Base-by-base conservation (phyloP, 345 rosid genomes). In the Psidium guajava region DNA sequence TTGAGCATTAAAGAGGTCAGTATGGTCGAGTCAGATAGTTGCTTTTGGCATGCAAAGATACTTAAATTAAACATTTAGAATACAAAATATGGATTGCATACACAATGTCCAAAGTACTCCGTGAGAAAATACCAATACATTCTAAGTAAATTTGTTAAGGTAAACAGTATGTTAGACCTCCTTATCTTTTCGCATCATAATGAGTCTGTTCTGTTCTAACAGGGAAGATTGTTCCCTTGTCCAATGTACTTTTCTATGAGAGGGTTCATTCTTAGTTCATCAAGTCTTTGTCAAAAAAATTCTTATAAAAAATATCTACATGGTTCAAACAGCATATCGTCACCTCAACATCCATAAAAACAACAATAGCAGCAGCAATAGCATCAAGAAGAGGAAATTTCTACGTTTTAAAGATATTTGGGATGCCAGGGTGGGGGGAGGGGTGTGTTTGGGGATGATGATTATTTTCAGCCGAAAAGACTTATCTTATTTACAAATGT, bases 1-100 rank as follows among this genome's bases (percentile, higher is more conserved):
- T 87, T 95, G 57, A 92, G 86, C 88, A 87, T 89, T 92, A 92
- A 93, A 85, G 98, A 97, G 98, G 99, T 97, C 84, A 85, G 88
- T 51, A 32, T 1, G 3, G 57, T 50, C 5, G 22, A 25, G 87
- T 82, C 18, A 5, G 82, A 85, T 36, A 81, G 81, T 81, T 8
- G 54, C 32, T 12, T 83, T 82, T 86, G 81, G 84, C 54, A 87
- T 82, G 25, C 77, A 69, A 32, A 64, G 44, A 69, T 64, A 64
- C 74, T 64, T 32, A 32, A 32, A 32, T 69, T 40, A 69, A 36
- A 32, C 77, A 32, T 69, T 32, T 69, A 32, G 32, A 69, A 18
- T 18, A 32, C 77, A 69, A 69, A 27, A 4, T 36, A 32, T 32
- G 44, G 77, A 32, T 32, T 69, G 24, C 77, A 18, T 32, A 69